Evolutionary conservation across 129 eudicot species (phyloP), one percentile per base, ranked within the genome.

Genomic region (Scalesia atractyloides): DNA sequence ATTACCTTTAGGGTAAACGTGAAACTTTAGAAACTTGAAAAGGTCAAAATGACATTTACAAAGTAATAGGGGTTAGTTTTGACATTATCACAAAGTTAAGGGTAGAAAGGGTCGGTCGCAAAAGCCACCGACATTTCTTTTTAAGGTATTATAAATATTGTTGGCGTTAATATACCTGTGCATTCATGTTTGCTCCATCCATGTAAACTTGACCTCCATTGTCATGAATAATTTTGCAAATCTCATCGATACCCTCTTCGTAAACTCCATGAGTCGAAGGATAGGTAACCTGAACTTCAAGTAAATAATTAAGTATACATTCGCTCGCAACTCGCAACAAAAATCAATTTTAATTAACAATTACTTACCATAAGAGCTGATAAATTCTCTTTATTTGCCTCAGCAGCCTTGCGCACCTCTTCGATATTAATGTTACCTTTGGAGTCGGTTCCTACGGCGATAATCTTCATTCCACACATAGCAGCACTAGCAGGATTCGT

Each of bases 401-500:
- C 98, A 62, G 98, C 96, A 80, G 98, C 98, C 80, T 89, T 89
- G 51, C 86, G 68, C 49, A 92, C 69, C 82, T 92, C 98, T 75
- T 78, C 98, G 54, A 89, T 87, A 67, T 92, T 92, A 64, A 92
- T 92, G 81, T 92, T 92, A 76, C 98, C 98, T 74, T 92, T 87
- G 10, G 98, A 77, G 79, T 92, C 98, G 12, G 98, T 92, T 76
- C 98, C 98, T 74, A 92, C 85, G 56, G 88, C 26, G 30, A 92
- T 92, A 68, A 92, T 92, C 72, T 92, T 92, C 98, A 92, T 92
- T 46, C 98, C 98, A 78, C 98, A 92, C 98, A 92, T 92, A 49
- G 98, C 98, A 53, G 98, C 98, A 89, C 98, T 92, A n/a, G 98
- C 98, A 60, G 98, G 98, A 79, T 92, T 92, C 26, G 98, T 92